These are phyloP conservation scores for Boletus eberwhitei DNA, from an alignment of 768 basidiomycete genomes.

Conservation along the genomic window DNA sequence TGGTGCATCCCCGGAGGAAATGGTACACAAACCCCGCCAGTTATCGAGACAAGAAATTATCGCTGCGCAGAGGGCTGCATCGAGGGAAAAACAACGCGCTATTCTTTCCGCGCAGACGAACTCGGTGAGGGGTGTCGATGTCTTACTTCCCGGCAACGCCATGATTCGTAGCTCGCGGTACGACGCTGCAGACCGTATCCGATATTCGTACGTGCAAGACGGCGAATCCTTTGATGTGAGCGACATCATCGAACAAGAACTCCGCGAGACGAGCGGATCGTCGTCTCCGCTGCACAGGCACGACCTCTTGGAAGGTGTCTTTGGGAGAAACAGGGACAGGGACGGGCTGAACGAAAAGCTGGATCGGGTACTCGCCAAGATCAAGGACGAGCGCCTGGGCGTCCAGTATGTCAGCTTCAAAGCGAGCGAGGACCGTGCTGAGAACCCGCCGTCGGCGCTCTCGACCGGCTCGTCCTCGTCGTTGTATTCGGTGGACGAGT, in stretches of 20 bases:
- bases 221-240: conserved; percentile 93
- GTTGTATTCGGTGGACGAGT: conserved; percentile 55
- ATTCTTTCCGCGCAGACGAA: conserved; percentile 86
- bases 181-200: conserved; percentile 66
- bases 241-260: conserved; percentile 88
- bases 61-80: conserved; percentile 85
- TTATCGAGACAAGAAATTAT: conserved; percentile 85
- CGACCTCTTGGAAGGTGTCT: conserved; percentile 68
- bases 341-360: conserved; percentile 67
- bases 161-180: conserved; percentile 82
- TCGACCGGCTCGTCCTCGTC: conserved; percentile 42
- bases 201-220: conserved; percentile 94
- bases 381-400: conserved; percentile 58
- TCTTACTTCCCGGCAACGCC: conserved; percentile 80
- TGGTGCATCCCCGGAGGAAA: conserved; percentile 30
- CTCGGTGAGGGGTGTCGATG: conserved; percentile 82
- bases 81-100: conserved; percentile 79
- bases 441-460: conserved; percentile 26
- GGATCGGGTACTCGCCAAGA: conserved; percentile 71
- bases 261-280: conserved; percentile 47
- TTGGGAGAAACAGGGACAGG: conserved; percentile 54
- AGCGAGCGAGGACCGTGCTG: conserved; percentile 12
- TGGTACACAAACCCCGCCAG: conserved; percentile 33
- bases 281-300: conserved; percentile 34
- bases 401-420: conserved; percentile 20